A percentile compares a stretch with the other conserved stretches of the same genome.
Conservation (phyloP, 2,329 filamentous ascomycete species). For the Coniochaeta sp. region DNA sequence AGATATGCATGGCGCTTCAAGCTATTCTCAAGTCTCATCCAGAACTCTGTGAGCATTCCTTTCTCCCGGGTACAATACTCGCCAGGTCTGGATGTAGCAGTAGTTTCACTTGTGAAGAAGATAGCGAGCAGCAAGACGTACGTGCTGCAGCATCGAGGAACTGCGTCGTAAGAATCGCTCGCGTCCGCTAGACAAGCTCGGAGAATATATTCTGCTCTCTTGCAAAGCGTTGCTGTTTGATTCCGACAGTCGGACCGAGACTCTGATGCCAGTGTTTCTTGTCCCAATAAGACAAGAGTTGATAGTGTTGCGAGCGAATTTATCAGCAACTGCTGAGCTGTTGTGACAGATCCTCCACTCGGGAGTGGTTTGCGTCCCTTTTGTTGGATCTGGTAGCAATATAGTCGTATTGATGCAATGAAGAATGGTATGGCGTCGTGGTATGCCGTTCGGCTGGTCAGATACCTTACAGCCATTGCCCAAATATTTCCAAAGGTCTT, state of each 20-base stretch:
- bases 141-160: not conserved
- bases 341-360: not conserved
- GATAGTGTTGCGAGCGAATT: not conserved
- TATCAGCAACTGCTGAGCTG: not conserved
- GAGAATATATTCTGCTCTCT: not conserved
- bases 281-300: not conserved
- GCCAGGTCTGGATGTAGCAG: not conserved
- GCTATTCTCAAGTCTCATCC: not conserved
- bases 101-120: not conserved
- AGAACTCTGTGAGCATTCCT: not conserved
- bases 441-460: constrained; percentile 23
- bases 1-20: not conserved
- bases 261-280: not conserved
- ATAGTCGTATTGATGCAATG: constrained; percentile 22
- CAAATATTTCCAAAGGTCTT: constrained; percentile 30
- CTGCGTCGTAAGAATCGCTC: not conserved
- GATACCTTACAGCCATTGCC: constrained; percentile 25
- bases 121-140: not conserved
- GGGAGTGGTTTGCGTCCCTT: not conserved
- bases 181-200: not conserved
- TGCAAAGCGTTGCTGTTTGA: not conserved
- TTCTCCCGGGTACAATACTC: not conserved
- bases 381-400: constrained; percentile 10
- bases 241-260: not conserved
- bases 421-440: constrained; percentile 29